Evolutionary conservation across 306 rosid species (phyloP).

Genomic region (Calophaca sinica): DNA sequence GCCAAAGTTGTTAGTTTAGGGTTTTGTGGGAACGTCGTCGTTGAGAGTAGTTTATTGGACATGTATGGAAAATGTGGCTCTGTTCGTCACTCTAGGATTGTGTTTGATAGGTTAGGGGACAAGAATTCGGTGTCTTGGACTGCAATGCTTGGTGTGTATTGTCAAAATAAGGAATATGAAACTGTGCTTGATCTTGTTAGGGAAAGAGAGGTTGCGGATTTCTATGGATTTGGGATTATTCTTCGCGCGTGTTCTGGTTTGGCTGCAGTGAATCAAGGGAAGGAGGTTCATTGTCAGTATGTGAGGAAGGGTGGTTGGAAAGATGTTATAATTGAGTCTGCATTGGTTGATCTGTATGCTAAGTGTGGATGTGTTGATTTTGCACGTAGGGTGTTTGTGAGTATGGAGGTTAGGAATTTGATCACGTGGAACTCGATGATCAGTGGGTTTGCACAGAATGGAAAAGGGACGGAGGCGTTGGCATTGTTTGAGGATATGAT

Average conservation of each 20-base stretch:
- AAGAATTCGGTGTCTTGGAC: constrained; percentile 81
- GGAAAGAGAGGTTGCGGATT: constrained; percentile 62
- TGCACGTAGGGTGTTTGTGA: constrained; percentile 57
- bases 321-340: constrained; percentile 83
- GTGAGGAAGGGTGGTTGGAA: constrained; percentile 81
- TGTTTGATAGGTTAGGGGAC: constrained; percentile 70
- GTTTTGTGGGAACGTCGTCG: constrained; percentile 71
- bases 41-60: constrained; percentile 88
- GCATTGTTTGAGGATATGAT: constrained; percentile 67
- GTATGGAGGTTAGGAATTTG: constrained; percentile 71
- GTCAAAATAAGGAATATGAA: constrained; percentile 72
- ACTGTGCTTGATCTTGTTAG: constrained; percentile 72
- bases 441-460: constrained; percentile 86
- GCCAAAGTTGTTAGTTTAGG: constrained; percentile 66
- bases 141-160: constrained; percentile 79
- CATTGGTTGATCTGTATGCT: constrained; percentile 86
- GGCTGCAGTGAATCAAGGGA: constrained; percentile 79
- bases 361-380: constrained; percentile 83
- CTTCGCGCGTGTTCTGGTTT: constrained; percentile 81
- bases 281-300: constrained; percentile 89
- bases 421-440: constrained; percentile 95
- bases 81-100: constrained; percentile 50
- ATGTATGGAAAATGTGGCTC: constrained; percentile 94
- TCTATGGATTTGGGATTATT: constrained; percentile 74
- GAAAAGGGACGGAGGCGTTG: constrained; percentile 72